Conservation (phyloP, 1,139 yeast genomes). For the Ashbya aceris region DNA sequence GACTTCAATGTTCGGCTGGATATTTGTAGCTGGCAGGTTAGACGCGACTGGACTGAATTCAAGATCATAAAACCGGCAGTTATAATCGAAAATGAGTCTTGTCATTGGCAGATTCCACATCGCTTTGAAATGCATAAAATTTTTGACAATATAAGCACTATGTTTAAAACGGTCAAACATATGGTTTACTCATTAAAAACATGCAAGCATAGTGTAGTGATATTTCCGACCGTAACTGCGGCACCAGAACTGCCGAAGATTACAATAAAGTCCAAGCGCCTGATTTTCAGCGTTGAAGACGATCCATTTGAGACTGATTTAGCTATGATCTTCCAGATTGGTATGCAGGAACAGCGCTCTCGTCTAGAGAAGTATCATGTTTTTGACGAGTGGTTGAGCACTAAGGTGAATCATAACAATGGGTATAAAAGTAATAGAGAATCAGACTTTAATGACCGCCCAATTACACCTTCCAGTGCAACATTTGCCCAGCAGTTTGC, state of each 20-base stretch:
- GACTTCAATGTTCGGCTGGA: slow-evolving; percentile 28
- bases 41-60: slow-evolving; percentile 16
- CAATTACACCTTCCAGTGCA: background rate
- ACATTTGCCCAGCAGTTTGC: background rate
- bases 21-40: slow-evolving; percentile 23
- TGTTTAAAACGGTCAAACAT: slow-evolving; percentile 48
- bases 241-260: slow-evolving; percentile 43
- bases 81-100: slow-evolving; percentile 27
- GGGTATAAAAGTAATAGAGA: background rate
- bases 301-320: slow-evolving; percentile 83
- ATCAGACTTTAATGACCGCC: background rate
- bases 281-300: slow-evolving; percentile 55
- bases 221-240: slow-evolving; percentile 31
- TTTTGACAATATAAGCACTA: slow-evolving; percentile 52
- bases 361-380: slow-evolving; percentile 49
- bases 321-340: slow-evolving; percentile 67
- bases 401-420: slow-evolving; percentile 12
- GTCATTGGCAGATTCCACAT: slow-evolving; percentile 36
- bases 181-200: slow-evolving; percentile 39
- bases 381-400: slow-evolving; percentile 36
- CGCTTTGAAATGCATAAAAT: slow-evolving; percentile 49
- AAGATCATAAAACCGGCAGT: slow-evolving; percentile 37
- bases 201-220: slow-evolving; percentile 30
- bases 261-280: slow-evolving; percentile 36
- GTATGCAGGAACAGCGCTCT: slow-evolving; percentile 58